phyloP scores from a whole-genome alignment of 2,329 filamentous ascomycete genomes.

The Diplocarpon rosae region DNA sequence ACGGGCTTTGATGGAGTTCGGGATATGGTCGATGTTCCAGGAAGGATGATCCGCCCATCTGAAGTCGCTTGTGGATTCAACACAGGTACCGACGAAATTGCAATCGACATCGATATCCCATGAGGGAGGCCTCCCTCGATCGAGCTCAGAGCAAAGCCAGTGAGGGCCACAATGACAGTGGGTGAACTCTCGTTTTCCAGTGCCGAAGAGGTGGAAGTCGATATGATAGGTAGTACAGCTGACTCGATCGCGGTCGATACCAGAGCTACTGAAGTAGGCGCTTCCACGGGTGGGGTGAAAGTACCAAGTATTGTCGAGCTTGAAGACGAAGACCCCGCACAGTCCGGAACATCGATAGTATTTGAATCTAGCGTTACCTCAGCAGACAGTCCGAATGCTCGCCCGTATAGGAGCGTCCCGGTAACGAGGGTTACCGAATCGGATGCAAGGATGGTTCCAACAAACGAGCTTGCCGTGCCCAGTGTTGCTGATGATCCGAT shows the following conservation, averaged over 20 bases:
- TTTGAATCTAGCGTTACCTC: slow-evolving; percentile 5
- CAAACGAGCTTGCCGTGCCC: slow-evolving; percentile 2
- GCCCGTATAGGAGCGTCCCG: neutral
- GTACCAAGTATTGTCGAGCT: neutral
- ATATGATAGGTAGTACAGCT: neutral
- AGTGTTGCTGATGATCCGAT: slow-evolving; percentile 8
- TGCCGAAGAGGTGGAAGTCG: neutral
- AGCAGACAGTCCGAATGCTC: slow-evolving; percentile 3
- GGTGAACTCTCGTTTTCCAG: no score
- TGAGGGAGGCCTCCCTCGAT: no score
- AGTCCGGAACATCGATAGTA: neutral
- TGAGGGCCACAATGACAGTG: no score
- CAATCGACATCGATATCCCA: no score
- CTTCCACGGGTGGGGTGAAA: neutral
- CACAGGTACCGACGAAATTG: no score
- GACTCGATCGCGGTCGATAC: neutral
- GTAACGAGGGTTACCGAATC: slow-evolving; percentile 3
- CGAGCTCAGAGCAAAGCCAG: no score
- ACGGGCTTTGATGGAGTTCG: no score
- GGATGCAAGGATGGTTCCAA: slow-evolving; percentile 6
- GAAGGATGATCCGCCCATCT: no score
- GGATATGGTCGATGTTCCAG: no score
- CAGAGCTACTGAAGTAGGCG: neutral
- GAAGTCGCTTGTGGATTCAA: no score
- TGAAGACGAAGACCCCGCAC: neutral